Conservation (phyloP, 768 basidiomycete genomes). For the Leccinum olivaceopallidum region DNA sequence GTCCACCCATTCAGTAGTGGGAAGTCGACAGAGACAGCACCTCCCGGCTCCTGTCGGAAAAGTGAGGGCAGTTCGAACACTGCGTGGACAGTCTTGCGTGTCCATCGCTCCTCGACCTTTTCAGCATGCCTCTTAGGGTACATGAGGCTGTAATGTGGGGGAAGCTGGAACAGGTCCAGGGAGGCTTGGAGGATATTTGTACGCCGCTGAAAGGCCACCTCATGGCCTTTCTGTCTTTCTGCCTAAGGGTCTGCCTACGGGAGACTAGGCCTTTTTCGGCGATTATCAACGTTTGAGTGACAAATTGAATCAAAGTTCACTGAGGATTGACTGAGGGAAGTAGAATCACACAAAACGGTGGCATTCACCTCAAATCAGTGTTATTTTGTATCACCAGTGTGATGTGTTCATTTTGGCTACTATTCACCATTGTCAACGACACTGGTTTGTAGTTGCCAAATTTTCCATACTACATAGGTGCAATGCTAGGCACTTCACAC, state of each 20-base stretch:
- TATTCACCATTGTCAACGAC: too few species aligned
- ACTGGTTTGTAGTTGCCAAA: too few species aligned
- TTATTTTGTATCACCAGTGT: too few species aligned
- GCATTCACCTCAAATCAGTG: too few species aligned
- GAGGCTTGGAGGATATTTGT: background rate
- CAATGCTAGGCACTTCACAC: too few species aligned
- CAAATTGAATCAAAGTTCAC: background rate
- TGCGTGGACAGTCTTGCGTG: conserved; percentile 9
- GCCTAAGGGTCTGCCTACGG: too few species aligned
- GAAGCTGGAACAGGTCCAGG: background rate
- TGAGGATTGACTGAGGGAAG: too few species aligned
- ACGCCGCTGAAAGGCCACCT: background rate
- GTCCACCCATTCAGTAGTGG: conserved; percentile 19
- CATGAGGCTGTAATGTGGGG: background rate
- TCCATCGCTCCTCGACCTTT: conserved; percentile 20
- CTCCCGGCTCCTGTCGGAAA: background rate
- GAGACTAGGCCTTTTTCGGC: background rate
- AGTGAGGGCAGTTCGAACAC: background rate
- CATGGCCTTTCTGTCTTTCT: conserved; percentile 1
- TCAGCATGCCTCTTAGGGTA: background rate
- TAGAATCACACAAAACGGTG: too few species aligned
- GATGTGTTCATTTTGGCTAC: too few species aligned
- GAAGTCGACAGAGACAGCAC: conserved; percentile 3
- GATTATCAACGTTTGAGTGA: background rate
- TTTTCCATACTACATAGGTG: too few species aligned